Evolutionary conservation across 345 rosid genomes (phyloP), one percentile per base, ranked within the genome.

Genomic region (Tarenaya hassleriana): DNA sequence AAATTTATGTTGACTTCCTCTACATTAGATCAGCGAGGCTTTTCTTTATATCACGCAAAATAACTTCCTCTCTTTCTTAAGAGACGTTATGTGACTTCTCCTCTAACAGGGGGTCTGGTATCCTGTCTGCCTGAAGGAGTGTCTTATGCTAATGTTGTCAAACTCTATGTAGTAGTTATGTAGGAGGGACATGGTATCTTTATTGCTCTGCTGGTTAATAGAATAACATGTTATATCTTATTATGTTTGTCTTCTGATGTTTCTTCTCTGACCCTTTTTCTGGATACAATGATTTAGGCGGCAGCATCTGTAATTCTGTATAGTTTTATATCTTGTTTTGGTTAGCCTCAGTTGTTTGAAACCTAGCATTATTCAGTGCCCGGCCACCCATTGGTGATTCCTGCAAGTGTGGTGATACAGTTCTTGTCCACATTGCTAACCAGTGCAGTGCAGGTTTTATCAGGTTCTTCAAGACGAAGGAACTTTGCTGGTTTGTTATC

Each of bases 101-200:
- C 71, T 69, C 67, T 63, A 52, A 55, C 63, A 71, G 65, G 63
- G 72, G 77, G 60, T 68, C 67, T 61, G 62, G 60, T 16, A 66
- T 62, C 81, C 77, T 56, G 60, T 76, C 38, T 71, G 61, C 62
- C 62, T 77, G 81, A 73, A 79, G 80, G 75, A 81, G 72, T 61
- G 64, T 74, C 68, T 54, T 58, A 55, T 71, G 62, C 70, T 46
- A 64, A 31, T 74, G 52, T 65, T 73, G 47, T 55, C 70, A 72
- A 77, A 66, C 66, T 60, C 10, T 60, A 60, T 66, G 32, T 65
- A 58, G 63, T 64, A 51, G 47, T 65, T 65, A 51, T 65, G 56
- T 66, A 60, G 70, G 65, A 53, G 61, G 47, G 66, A 59, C 70
- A 24, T 24, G 29, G 29, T 24, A 24, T 24, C 29, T 47, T 60